Evolutionary conservation across 306 rosid genomes (phyloP), one percentile per base, ranked within the genome.

Genomic region (Malus fusca): DNA sequence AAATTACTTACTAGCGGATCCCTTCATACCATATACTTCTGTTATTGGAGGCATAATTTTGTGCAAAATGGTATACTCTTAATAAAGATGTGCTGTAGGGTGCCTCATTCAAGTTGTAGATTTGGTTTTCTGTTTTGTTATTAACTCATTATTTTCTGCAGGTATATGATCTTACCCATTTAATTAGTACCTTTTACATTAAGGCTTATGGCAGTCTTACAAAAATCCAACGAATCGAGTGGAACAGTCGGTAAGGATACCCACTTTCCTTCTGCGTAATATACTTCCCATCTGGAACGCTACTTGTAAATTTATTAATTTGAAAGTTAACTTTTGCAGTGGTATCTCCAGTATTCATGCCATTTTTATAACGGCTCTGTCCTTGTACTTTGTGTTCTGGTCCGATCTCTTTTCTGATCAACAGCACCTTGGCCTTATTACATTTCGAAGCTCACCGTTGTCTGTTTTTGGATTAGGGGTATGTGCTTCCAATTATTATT

Each of bases 381-480:
- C 91, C 43, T 48, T 85, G 75, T 71, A 88, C 79, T 80, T 88
- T 71, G 89, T 88, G 52, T 88, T 88, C 87, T 83, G 85, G 91
- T 88, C 91, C 43, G 87, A 88, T 83, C 86, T 88, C 68, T 88
- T 88, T 78, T 88, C 91, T 79, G 91, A 88, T 84, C 82, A 85
- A 75, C 79, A 40, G 37, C 81, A 37, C 48, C 76, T 86, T 74
- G 87, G 89, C 70, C 52, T 69, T 66, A 66, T 87, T 75, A 88
- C 89, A 63, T 88, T 85, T 61, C 89, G 82, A 73, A 85, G 86
- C 72, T 88, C 91, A 55, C 80, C 81, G 5, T 40, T 88, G 77
- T 85, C 89, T 55, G 77, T 76, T 22, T 88, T 85, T 73, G 69
- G 78, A 25, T 74, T 88, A 77, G 91, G 91, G 91, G 91, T 88